A percentile compares a stretch with the other conserved stretches of the same genome.
Evolutionary conservation across 208 protist genomes (phyloP).

Genomic region (Angomonas desouzai): DNA sequence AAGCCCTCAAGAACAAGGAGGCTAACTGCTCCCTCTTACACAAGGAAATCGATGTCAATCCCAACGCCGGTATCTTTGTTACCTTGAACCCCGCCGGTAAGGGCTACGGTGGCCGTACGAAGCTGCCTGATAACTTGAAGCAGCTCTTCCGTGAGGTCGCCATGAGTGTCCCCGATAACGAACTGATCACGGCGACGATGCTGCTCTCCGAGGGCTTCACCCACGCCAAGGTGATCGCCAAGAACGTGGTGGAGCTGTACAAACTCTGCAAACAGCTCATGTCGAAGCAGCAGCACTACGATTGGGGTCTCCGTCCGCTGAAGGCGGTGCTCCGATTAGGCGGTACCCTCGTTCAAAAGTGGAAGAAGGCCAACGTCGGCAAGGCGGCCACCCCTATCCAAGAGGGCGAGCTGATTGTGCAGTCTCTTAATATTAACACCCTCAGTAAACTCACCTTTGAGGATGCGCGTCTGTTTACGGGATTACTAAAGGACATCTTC

Average conservation of each 20-base stretch:
- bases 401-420: conserved; percentile 91
- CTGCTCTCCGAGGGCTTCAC: conserved; percentile 90
- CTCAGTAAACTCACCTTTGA: conserved; percentile 96
- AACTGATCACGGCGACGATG: conserved; percentile 95
- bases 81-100: conserved; percentile 96
- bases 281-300: conserved; percentile 97
- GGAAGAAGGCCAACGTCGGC: conserved; percentile 63
- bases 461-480: conserved; percentile 94
- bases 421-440: conserved; percentile 97
- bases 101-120: conserved; percentile 96
- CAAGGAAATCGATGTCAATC: conserved; percentile 69
- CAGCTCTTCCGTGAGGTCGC: conserved; percentile 96
- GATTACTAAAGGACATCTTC: conserved; percentile 91
- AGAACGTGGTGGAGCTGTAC: conserved; percentile 91
- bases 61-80: conserved; percentile 94
- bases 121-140: conserved; percentile 98
- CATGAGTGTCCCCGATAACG: conserved; percentile 97
- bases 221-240: conserved; percentile 74
- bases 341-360: conserved; percentile 78
- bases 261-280: conserved; percentile 95
- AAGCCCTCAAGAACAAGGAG: conserved; percentile 84
- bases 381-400: conserved; percentile 64
- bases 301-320: conserved; percentile 97
- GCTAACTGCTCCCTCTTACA: conserved; percentile 76
- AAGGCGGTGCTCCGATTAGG: conserved; percentile 95